These are phyloP conservation scores for Saccharomycopsis hybrid DNA, from an alignment of 1,139 yeast genomes.

Conservation along the genomic window DNA sequence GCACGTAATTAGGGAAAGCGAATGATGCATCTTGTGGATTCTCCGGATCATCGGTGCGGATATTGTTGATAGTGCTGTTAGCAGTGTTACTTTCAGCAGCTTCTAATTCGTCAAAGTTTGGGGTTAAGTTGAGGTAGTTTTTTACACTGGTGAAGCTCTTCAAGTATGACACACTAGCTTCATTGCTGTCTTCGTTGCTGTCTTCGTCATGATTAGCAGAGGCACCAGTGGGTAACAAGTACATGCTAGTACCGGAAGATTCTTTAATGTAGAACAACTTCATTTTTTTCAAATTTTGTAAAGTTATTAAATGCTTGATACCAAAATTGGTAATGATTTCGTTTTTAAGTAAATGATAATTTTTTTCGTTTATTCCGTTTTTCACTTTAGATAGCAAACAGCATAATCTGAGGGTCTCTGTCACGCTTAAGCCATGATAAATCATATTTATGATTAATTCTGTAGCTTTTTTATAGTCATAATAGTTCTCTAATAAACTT, in stretches of 20 bases:
- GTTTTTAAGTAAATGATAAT: constrained; percentile 42
- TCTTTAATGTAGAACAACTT: constrained; percentile 32
- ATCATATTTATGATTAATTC: constrained; percentile 44
- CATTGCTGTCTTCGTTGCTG: neutral
- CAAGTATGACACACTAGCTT: constrained; percentile 24
- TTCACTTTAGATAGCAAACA: constrained; percentile 52
- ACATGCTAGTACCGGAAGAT: neutral
- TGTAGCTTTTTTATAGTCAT: constrained; percentile 51
- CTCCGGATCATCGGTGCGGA: constrained; percentile 16
- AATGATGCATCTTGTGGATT: constrained; percentile 39
- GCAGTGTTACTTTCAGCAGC: too few relatives aligned
- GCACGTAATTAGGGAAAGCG: constrained; percentile 48
- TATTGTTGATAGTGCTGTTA: neutral
- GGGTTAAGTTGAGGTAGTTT: constrained; percentile 28
- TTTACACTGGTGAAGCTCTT: constrained; percentile 28
- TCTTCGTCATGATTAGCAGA: neutral
- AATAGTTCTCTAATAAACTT: constrained; percentile 50
- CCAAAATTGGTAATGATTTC: constrained; percentile 59
- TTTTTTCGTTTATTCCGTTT: constrained; percentile 60
- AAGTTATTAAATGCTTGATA: constrained; percentile 36
- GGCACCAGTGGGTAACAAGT: constrained; percentile 1
- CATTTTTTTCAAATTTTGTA: constrained; percentile 35
- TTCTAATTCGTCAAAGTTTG: constrained; percentile 17
- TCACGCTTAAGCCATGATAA: constrained; percentile 34
- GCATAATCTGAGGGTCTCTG: constrained; percentile 40